phyloP scores from a whole-genome alignment of 208 protist genomes.

The Trypanosoma mega region DNA sequence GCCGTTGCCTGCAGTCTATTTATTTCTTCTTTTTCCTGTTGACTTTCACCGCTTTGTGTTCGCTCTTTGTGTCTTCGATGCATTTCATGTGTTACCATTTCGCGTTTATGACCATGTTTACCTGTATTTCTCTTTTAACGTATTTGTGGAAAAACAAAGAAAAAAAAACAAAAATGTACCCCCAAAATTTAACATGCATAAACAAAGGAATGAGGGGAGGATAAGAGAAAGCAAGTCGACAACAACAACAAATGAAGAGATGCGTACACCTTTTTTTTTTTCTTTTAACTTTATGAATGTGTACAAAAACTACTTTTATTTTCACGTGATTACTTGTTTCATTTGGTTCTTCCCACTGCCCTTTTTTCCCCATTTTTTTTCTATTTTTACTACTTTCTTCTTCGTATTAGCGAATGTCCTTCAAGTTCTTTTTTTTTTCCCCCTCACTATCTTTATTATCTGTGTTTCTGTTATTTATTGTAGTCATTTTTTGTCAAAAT shows the following conservation, averaged over 20 bases:
- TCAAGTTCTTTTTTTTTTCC: slow-evolving; percentile 17
- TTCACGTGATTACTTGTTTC: too few relatives aligned
- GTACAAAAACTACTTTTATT: background rate
- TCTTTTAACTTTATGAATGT: slow-evolving; percentile 17
- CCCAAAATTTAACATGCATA: background rate
- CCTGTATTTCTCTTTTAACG: too few relatives aligned
- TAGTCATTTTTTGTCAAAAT: background rate
- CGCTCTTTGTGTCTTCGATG: slow-evolving; percentile 4
- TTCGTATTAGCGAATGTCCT: too few relatives aligned
- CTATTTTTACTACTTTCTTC: too few relatives aligned
- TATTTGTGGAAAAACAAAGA: too few relatives aligned
- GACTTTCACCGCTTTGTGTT: slow-evolving; percentile 3
- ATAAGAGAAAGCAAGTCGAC: background rate
- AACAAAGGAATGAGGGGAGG: background rate
- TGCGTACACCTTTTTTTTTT: background rate
- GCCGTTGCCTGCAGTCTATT: background rate
- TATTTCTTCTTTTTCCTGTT: background rate
- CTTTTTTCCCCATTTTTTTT: slow-evolving; percentile 7
- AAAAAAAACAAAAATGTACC: too few relatives aligned
- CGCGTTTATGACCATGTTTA: too few relatives aligned
- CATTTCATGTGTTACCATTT: background rate
- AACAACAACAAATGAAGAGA: background rate
- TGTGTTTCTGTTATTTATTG: background rate
- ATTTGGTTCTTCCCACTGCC: background rate
- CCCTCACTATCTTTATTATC: background rate